Conservation (phyloP, 768 basidiomycete species). For the Rossbeevera mucosa region DNA sequence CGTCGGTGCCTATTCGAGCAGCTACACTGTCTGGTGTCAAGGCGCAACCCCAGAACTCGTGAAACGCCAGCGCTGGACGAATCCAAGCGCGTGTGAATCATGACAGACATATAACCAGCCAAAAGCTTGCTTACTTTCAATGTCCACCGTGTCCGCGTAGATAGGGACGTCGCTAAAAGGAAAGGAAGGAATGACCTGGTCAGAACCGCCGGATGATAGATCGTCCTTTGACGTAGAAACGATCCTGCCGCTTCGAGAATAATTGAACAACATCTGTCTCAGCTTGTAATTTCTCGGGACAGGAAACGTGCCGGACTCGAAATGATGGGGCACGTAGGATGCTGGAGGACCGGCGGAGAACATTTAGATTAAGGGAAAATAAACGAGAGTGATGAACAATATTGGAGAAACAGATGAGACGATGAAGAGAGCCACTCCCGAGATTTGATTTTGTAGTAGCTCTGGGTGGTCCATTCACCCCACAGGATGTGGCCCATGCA, state of each 20-base stretch:
- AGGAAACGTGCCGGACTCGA: conserved; percentile 26
- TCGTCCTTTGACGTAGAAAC: not conserved
- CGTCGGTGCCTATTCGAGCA: conserved; percentile 20
- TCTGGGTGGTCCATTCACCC: conserved; percentile 7
- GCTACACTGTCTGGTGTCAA: conserved; percentile 33
- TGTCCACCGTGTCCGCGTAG: conserved; percentile 40
- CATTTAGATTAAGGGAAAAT: not conserved
- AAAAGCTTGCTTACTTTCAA: conserved; percentile 32
- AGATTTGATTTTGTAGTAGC: conserved; percentile 16
- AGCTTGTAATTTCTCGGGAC: conserved; percentile 23
- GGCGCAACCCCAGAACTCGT: conserved; percentile 31
- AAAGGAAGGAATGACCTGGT: conserved; percentile 32
- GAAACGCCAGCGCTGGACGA: conserved; percentile 30
- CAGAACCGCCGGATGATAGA: conserved; percentile 4
- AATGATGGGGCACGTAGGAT: conserved; percentile 17
- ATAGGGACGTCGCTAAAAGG: conserved; percentile 26
- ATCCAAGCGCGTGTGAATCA: not conserved
- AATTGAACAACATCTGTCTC: conserved; percentile 28
- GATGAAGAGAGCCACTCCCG: not conserved
- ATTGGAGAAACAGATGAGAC: not conserved
- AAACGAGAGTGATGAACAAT: not conserved
- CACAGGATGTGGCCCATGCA: not conserved
- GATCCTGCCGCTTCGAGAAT: conserved; percentile 2
- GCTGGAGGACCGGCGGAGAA: not conserved
- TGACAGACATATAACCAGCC: conserved; percentile 11